A percentile compares a stretch with the other conserved stretches of the same genome.
phyloP scores from a whole-genome alignment of 2,329 filamentous ascomycete genomes.

The Huntiella bhutanensis region DNA sequence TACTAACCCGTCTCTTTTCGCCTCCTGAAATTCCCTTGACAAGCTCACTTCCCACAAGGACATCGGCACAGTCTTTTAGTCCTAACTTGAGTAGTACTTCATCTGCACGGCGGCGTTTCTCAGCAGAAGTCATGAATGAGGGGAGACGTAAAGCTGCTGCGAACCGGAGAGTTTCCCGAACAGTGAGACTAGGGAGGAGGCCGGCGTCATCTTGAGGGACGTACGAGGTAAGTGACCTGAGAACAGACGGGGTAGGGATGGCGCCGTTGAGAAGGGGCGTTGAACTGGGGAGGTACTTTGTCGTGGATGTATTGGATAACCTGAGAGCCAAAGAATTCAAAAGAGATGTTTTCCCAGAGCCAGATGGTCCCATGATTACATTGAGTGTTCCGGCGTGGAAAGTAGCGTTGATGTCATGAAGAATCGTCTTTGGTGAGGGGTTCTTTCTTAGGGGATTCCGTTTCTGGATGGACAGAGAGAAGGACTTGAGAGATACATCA shows the following conservation, averaged over 20 bases:
- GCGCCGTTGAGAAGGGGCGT: constrained; percentile 52
- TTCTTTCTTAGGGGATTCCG: constrained; percentile 31
- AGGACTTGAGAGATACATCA: constrained; percentile 44
- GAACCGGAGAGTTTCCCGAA: constrained; percentile 54
- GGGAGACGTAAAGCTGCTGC: constrained; percentile 54
- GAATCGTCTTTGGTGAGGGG: constrained; percentile 36
- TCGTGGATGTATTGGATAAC: constrained; percentile 40
- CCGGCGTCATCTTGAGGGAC: constrained; percentile 66
- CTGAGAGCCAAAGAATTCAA: constrained; percentile 55
- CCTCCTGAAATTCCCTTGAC: constrained; percentile 66
- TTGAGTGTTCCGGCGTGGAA: constrained; percentile 54
- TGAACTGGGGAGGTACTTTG: constrained; percentile 41
- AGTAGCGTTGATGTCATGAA: constrained; percentile 45
- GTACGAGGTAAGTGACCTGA: constrained; percentile 55
- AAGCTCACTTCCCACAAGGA: constrained; percentile 50
- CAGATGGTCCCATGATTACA: constrained; percentile 64
- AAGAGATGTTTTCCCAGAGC: constrained; percentile 57
- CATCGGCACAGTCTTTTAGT: constrained; percentile 59
- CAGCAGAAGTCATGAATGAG: constrained; percentile 46
- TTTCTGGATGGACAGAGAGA: constrained; percentile 46
- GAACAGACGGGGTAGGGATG: constrained; percentile 45
- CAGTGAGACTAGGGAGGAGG: constrained; percentile 52
- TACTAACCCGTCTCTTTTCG: constrained; percentile 59
- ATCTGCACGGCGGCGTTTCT: constrained; percentile 50
- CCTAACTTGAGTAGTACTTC: constrained; percentile 58